A percentile compares a stretch with the other conserved stretches of the same genome.
These are phyloP conservation scores for Sporothrix phasma DNA, from an alignment of 2,329 filamentous ascomycete species.

Conservation along the genomic window DNA sequence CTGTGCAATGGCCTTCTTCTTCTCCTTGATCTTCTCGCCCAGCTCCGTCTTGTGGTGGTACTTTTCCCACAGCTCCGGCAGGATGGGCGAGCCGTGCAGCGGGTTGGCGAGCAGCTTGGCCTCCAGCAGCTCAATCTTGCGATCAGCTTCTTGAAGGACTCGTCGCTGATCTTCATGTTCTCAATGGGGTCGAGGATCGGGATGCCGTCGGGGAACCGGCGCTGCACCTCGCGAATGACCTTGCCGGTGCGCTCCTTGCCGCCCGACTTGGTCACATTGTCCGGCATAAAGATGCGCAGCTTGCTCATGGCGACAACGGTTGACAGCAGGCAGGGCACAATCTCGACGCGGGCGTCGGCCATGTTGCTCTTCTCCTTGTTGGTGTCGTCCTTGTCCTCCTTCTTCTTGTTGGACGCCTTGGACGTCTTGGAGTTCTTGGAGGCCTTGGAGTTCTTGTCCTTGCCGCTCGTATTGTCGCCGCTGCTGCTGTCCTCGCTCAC, in stretches of 20 bases:
- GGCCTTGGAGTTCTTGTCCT: not conserved
- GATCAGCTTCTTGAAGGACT: constrained; percentile 86
- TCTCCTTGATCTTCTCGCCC: constrained; percentile 69
- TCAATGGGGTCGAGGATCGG: constrained; percentile 86
- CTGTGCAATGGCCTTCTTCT: constrained; percentile 77
- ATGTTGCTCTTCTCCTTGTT: not conserved
- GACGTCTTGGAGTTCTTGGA: not conserved
- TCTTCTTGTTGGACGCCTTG: not conserved
- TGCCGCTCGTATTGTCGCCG: not conserved
- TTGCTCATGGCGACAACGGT: constrained; percentile 80
- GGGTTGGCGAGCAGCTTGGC: constrained; percentile 81
- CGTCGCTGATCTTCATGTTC: constrained; percentile 90
- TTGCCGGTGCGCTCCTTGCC: constrained; percentile 59
- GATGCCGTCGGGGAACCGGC: constrained; percentile 85
- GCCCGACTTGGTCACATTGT: constrained; percentile 59
- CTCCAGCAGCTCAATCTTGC: constrained; percentile 96
- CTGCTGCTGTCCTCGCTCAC: not conserved
- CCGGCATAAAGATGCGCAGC: constrained; percentile 72
- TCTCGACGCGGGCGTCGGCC: constrained; percentile 50
- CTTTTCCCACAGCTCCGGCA: constrained; percentile 76
- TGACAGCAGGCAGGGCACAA: constrained; percentile 76
- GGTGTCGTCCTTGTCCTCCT: not conserved
- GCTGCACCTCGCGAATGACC: constrained; percentile 65
- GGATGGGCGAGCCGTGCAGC: constrained; percentile 77
- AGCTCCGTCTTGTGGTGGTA: constrained; percentile 74